Evolutionary conservation across 331 rosid species (phyloP), one percentile per base, ranked within the genome.

Genomic region (Arachis monticola): DNA sequence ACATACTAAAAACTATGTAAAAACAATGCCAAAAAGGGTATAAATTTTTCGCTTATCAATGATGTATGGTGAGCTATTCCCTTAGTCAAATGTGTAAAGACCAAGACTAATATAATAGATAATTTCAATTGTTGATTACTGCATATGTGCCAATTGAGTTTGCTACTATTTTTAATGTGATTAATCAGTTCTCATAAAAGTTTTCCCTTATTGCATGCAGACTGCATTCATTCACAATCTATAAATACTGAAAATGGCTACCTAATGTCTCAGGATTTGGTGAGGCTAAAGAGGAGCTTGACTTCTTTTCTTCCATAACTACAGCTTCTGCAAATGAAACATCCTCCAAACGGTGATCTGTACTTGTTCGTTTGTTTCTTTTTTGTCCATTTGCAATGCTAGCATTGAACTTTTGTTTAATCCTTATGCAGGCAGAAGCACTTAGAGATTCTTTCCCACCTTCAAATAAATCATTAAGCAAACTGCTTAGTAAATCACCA

Each of bases 381-480:
- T 9, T 80, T 22, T 53, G 47, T 80, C 74, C 77, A 59, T 81
- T 70, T 71, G 45, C 63, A 17, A 60, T 50, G 70, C 64, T 44
- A 56, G 70, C 44, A 42, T 77, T 56, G 74, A 81, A 45, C 69
- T 75, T 81, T 75, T 79, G 45, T 84, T 59, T 80, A 72, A 68
- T 79, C 85, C 68, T 44, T 58, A 35, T 92, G 93, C 86, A 94
- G 97, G 87, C 89, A 51, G 99, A 92, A 83, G 88, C 99, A 74
- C 95, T 94, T 51, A 88, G 87, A 84, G 96, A 94, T 87, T 92
- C 99, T 69, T 88, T 90, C 74, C 99, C 97, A 74, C 90, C 99
- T 35, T 92, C 99, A 1, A 96, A 94, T 78, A 94, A 94, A 82
- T 92, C 96, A 17, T 87, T 94, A 73, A 90, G 90, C 81, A 88